Evolutionary conservation across 2,329 filamentous ascomycete genomes (phyloP).

Genomic region (Neonectria punicea): DNA sequence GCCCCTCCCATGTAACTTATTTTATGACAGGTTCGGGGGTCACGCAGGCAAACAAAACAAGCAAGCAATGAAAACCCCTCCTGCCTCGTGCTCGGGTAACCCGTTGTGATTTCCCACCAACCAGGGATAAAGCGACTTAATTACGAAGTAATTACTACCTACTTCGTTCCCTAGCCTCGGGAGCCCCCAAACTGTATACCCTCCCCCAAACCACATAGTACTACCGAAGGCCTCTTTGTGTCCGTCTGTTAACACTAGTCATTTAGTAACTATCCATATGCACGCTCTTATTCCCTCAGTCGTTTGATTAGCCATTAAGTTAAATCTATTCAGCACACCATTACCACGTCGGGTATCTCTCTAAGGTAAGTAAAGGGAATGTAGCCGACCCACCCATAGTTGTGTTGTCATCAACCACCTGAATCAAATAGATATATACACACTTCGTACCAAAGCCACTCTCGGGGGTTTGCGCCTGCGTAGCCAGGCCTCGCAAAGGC

Average conservation of each 20-base stretch:
- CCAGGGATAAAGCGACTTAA: not conserved
- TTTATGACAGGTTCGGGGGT: constrained; percentile 4
- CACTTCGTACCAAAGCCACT: not conserved
- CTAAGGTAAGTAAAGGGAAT: not conserved
- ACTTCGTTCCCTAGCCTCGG: not conserved
- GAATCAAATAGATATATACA: not conserved
- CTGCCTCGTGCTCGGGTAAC: not conserved
- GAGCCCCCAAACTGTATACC: not conserved
- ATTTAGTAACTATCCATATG: not conserved
- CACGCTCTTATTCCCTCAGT: not conserved
- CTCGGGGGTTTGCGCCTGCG: not conserved
- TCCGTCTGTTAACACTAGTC: not conserved
- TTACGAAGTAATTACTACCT: not conserved
- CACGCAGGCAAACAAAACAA: not conserved
- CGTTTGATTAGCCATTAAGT: constrained; percentile 1
- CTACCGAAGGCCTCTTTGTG: not conserved
- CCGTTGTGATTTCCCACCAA: constrained; percentile 10
- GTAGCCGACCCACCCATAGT: not conserved
- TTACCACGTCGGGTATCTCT: not conserved
- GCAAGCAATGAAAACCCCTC: not conserved
- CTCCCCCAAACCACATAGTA: not conserved
- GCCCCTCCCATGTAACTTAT: too few relatives aligned
- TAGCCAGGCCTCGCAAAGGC: not conserved
- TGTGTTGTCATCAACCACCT: not conserved
- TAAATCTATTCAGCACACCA: not conserved